Percentiles rank a stretch among this genome's conserved stretches.
Evolutionary conservation across 1,284 basidiomycete genomes (phyloP).

Genomic region (Termitomyces sp.): DNA sequence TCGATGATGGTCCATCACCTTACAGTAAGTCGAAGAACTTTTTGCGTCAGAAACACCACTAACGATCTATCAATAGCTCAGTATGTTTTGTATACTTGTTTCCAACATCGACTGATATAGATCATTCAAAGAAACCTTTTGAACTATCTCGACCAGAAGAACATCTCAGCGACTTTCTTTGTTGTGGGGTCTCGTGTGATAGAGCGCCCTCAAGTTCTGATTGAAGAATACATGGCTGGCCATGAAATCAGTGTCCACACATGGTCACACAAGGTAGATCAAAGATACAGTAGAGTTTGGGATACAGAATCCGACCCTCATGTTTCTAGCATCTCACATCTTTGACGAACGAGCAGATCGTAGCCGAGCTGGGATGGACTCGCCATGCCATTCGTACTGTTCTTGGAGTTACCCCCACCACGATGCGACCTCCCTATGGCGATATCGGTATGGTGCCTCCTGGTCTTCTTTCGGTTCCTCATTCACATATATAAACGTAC

Average conservation of each 20-base stretch:
- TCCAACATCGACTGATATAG: constrained; percentile 16
- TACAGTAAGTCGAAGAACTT: constrained; percentile 54
- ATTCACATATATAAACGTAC: neutral
- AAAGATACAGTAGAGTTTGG: neutral
- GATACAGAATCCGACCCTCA: constrained; percentile 17
- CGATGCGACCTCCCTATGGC: constrained; percentile 59
- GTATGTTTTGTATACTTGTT: constrained; percentile 23
- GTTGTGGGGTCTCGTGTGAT: constrained; percentile 88
- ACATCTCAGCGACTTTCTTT: constrained; percentile 85
- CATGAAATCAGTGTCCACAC: constrained; percentile 80
- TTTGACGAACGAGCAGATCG: constrained; percentile 81
- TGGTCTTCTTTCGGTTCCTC: neutral
- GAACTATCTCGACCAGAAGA: constrained; percentile 60
- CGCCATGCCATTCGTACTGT: constrained; percentile 76
- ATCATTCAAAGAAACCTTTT: constrained; percentile 50
- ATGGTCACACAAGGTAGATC: constrained; percentile 63
- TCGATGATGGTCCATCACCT: constrained; percentile 80
- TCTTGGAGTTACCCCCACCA: constrained; percentile 76
- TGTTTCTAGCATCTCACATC: constrained; percentile 64
- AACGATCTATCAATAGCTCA: constrained; percentile 36
- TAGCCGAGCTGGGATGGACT: constrained; percentile 92
- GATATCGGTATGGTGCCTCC: constrained; percentile 43
- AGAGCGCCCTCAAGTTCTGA: constrained; percentile 70
- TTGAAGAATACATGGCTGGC: constrained; percentile 82
- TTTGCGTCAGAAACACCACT: constrained; percentile 8